Evolutionary conservation across 2,329 filamentous ascomycete genomes (phyloP), one percentile per base, ranked within the genome.

Genomic region (Colletotrichum sidae): DNA sequence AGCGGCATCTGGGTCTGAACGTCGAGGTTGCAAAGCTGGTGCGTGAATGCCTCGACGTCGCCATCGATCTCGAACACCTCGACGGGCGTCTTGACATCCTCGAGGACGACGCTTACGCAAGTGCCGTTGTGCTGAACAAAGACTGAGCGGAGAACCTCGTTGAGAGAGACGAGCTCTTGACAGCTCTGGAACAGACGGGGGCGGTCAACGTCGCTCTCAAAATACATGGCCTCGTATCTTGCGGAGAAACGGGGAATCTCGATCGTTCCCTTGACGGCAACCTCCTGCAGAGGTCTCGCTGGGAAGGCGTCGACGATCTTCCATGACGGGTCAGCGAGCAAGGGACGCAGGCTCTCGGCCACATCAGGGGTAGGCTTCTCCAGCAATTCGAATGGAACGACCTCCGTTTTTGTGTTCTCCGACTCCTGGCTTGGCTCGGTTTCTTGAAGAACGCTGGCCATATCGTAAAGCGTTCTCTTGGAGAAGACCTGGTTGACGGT

Each of bases 131-230:
- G 78, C 60, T 83, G 79, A 12, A 90, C 81, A 67, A 91, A 92
- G 6, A 91, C 85, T 0, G 89, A 91, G 5, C 88, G 85, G 3
- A 92, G 78, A 33, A 91, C 88, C 69, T 91, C 88, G 71, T 90
- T 88, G 8, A 80, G 80, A 3, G 81, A 75, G 1, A 91, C 84
- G 4, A 91, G 83, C 39, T 86, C 78, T 53, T 82, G 80, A 68
- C 86, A 88, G 52, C 81, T 81, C 15, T 75, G 66, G 38, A 83
- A 77, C 33, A 90, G 79, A 11, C 81, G 80, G 10, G 79, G 74
- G 12, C 80, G 71, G 55, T 90, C 78, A 11, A 90, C 77, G 0
- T 70, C 67, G 0, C 79, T 81, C 33, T 86, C 81, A 58, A 92
- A 84, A 74, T 87, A 87, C 74, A 92, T 86, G 64, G 89, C 80